Evolutionary conservation across 2,329 filamentous ascomycete species (phyloP), one percentile per base, ranked within the genome.

Genomic region (Neobulgaria alba): DNA sequence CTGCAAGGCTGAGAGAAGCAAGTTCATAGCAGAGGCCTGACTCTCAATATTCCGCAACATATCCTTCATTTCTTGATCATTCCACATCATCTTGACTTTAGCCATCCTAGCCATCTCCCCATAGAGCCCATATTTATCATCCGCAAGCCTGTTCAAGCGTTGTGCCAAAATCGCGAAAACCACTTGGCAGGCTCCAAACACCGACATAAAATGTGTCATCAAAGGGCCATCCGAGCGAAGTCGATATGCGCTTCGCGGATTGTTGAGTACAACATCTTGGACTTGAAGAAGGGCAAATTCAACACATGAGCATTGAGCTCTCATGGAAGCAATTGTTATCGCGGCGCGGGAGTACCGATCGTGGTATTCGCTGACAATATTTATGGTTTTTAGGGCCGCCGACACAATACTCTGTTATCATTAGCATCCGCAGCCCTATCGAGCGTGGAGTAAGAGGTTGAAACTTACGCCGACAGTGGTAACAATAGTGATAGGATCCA

Each of bases 61-160:
- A 20, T 35, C 15, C n/a, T 35, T 35, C 33, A 35, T 35, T n/a
- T 35, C 33, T n/a, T 35, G 15, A 35, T 35, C 33, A 20, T 35
- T 35, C 33, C 33, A 35, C 33, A 16, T 10, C 17, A 8, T 8
- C 8, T 19, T 20, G 8, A 35, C 12, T n/a, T 18, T 35, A 10
- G 9, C 15, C n/a, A 4, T 35, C n/a, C n/a, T 35, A 20, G 15
- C 19, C 10, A n/a, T 17, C 15, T 18, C 16, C 7, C n/a, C 15
- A 3, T 19, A 19, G 17, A 19, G 12, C 17, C 19, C 19, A 16
- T n/a, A 8, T 10, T 18, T 35, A 18, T 10, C 33, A n/a, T 16
- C 9, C 10, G 20, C 33, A 10, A 35, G 20, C n/a, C 10, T 35
- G n/a, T 19, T n/a, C 19, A 35, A 35, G 9, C 17, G 17, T 19